Evolutionary conservation across 768 basidiomycete genomes (phyloP).

Genomic region (Boletus reticuloceps): DNA sequence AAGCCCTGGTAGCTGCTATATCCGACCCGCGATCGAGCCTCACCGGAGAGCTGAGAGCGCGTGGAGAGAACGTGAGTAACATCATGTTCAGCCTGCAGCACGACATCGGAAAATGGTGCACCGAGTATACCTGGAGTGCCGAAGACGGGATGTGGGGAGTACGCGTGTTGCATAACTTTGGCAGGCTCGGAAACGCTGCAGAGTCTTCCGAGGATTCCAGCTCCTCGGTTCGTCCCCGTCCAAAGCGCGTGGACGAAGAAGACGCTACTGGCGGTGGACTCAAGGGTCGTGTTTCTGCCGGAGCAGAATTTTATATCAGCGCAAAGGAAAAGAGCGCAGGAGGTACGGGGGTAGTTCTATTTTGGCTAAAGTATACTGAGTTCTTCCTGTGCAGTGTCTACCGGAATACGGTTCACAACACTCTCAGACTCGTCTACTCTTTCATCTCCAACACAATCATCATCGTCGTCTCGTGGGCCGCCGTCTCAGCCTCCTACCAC

Average conservation of each 20-base stretch:
- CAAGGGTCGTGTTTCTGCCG: slow-evolving; percentile 86
- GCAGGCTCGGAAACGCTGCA: slow-evolving; percentile 48
- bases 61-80: slow-evolving; percentile 56
- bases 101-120: slow-evolving; percentile 88
- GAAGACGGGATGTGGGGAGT: slow-evolving; percentile 94
- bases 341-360: slow-evolving; percentile 41
- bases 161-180: slow-evolving; percentile 89
- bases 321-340: slow-evolving; percentile 92
- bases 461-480: slow-evolving; percentile 32
- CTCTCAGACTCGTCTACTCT: slow-evolving; percentile 75
- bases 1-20: slow-evolving; percentile 82
- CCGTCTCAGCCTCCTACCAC: slow-evolving; percentile 85
- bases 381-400: slow-evolving; percentile 60
- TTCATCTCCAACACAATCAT: slow-evolving; percentile 52
- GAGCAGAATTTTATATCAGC: slow-evolving; percentile 92
- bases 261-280: slow-evolving; percentile 90
- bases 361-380: slow-evolving; percentile 1
- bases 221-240: slow-evolving; percentile 30
- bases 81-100: slow-evolving; percentile 86
- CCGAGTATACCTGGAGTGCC: slow-evolving; percentile 92
- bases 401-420: slow-evolving; percentile 92
- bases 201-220: slow-evolving; percentile 36
- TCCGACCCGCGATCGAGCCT: slow-evolving; percentile 67
- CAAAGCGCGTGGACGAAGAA: slow-evolving; percentile 91
- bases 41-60: slow-evolving; percentile 38